Evolutionary conservation across 2,329 filamentous ascomycete genomes (phyloP), one percentile per base, ranked within the genome.

Genomic region (Cercospora citrullina): DNA sequence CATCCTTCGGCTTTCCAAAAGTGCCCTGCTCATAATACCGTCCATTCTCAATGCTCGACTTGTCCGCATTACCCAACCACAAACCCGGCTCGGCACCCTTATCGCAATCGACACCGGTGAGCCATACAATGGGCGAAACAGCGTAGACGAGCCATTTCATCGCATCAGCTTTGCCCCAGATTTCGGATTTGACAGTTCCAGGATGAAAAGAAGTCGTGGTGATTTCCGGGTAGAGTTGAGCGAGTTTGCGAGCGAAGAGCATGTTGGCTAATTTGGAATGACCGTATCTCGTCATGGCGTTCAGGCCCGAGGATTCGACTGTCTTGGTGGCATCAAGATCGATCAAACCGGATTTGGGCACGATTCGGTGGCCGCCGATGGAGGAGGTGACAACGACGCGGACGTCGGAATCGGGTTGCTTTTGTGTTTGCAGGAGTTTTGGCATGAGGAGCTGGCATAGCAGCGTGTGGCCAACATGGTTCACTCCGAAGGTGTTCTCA

Each of bases 231-330:
- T 85, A 82, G 0, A 79, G 76, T 16, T 74, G 68, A 0, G 82
- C 81, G 0, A 85, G 75, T 57, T 82, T 78, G 6, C 76, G 71
- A 0, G 82, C 76, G 71, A 81, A 85, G 1, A 85, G 78, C 26
- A 85, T 76, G 55, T 85, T 85, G 3, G 83, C 82, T 2, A 86
- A 77, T 69, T 86, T 86, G 36, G 79, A 80, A 30, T 82, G 79
- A 4, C 82, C 83, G 73, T 86, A 86, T 42, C 67, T 53, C 57
- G 48, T 64, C 68, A 67, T 69, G 18, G 33, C 61, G 31, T 28
- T 45, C 28, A 69, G 42, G 16, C 14, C 36, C 10, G 65, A 69
- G 16, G 60, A 65, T 16, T 30, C 53, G 36, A 59, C 68, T 33
- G 74, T 75, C 30, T 72, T 72, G 48, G 58, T 36, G 14, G 64